Evolutionary conservation across 495 filamentous ascomycete species (phyloP).

Genomic region (Haplographium delicatum): DNA sequence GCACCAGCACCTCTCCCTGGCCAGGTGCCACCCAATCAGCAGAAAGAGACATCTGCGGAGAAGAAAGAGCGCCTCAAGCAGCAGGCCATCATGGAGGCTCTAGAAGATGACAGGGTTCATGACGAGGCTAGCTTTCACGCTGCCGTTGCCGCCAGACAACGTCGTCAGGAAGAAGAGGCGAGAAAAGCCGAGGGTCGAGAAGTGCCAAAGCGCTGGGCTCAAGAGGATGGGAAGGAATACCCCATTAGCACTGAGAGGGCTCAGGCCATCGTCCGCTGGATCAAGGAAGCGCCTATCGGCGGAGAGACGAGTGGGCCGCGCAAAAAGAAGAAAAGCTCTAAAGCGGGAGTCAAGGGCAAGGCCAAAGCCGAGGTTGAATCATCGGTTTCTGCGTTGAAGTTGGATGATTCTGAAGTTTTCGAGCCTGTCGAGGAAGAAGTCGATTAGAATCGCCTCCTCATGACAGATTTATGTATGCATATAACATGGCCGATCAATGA

Average conservation of each 20-base stretch:
- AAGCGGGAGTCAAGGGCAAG: slow-evolving; percentile 11
- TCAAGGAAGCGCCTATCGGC: slow-evolving; percentile 53
- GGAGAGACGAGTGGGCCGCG: slow-evolving; percentile 28
- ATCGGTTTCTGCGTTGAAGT: slow-evolving; percentile 6
- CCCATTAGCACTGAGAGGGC: slow-evolving; percentile 65
- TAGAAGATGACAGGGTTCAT: slow-evolving; percentile 58
- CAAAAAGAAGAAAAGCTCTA: slow-evolving; percentile 32
- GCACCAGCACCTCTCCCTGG: slow-evolving; percentile 57
- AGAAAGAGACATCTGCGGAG: slow-evolving; percentile 43
- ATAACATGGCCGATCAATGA: too few species aligned
- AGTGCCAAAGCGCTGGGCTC: slow-evolving; percentile 55
- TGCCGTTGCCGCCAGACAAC: slow-evolving; percentile 54
- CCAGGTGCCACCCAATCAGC: slow-evolving; percentile 14
- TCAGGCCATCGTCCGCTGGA: slow-evolving; percentile 61
- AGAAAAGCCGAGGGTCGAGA: slow-evolving; percentile 29
- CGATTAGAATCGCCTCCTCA: too few species aligned
- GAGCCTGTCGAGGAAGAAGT: slow-evolving; percentile 25
- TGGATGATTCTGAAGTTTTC: slow-evolving; percentile 16
- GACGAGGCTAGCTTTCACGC: slow-evolving; percentile 59
- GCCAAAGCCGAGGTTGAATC: slow-evolving; percentile 11
- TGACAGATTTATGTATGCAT: too few species aligned
- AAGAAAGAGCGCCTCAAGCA: slow-evolving; percentile 54
- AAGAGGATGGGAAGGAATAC: slow-evolving; percentile 62
- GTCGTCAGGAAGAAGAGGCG: slow-evolving; percentile 46
- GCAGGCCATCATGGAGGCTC: slow-evolving; percentile 58